phyloP scores from a whole-genome alignment of 2,329 filamentous ascomycete genomes.

The Neophaeococcomyces aloes region DNA sequence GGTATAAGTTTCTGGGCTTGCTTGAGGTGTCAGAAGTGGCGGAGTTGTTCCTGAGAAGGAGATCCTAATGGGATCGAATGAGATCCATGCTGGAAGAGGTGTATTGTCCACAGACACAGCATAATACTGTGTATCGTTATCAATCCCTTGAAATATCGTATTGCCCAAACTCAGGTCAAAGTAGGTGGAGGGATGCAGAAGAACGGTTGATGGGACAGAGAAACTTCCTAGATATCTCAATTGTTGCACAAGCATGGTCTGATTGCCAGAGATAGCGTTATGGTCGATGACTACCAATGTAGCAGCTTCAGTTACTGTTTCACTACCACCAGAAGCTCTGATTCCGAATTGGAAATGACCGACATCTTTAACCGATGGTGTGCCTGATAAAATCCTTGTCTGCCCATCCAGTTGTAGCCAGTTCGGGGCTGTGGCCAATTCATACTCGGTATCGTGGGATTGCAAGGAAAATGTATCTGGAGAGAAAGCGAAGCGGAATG shows the following conservation, averaged over 20 bases:
- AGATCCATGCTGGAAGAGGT: slow-evolving; percentile 76
- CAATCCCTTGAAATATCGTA: slow-evolving; percentile 53
- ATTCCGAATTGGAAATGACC: slow-evolving; percentile 55
- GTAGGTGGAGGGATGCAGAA: slow-evolving; percentile 29
- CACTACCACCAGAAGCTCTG: slow-evolving; percentile 57
- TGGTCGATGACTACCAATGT: slow-evolving; percentile 58
- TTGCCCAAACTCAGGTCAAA: slow-evolving; percentile 64
- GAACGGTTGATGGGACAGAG: slow-evolving; percentile 30
- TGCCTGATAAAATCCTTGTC: slow-evolving; percentile 59
- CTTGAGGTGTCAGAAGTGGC: slow-evolving; percentile 49
- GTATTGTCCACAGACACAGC: slow-evolving; percentile 65
- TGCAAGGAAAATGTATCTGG: slow-evolving; percentile 59
- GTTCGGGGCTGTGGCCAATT: slow-evolving; percentile 51
- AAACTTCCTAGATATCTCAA: slow-evolving; percentile 28
- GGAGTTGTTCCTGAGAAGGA: slow-evolving; percentile 64
- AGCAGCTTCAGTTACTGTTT: slow-evolving; percentile 52
- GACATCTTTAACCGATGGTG: slow-evolving; percentile 47
- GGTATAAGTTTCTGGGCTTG: slow-evolving; percentile 60
- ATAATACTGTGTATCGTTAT: slow-evolving; percentile 56
- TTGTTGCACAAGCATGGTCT: slow-evolving; percentile 27
- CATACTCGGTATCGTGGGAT: slow-evolving; percentile 51
- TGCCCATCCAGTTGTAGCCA: slow-evolving; percentile 65
- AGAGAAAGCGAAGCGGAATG: slow-evolving; percentile 35
- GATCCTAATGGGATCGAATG: slow-evolving; percentile 55
- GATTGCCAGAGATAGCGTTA: slow-evolving; percentile 28